phyloP scores from a whole-genome alignment of 176 grass and related monocot genomes.

The Zea luxurians region DNA sequence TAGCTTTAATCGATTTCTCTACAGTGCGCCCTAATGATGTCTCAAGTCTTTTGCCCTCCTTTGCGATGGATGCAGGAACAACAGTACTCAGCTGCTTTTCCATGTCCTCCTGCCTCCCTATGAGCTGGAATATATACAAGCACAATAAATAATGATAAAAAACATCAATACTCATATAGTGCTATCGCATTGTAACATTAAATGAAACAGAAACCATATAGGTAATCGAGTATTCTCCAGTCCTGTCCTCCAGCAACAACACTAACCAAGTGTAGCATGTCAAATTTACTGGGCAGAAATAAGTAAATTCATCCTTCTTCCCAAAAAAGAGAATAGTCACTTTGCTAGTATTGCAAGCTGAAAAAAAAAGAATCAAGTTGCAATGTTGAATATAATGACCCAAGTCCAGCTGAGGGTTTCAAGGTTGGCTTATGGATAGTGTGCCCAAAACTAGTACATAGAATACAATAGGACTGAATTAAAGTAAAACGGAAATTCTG shows the following conservation, averaged over 20 bases:
- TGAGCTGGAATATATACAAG: constrained; percentile 56
- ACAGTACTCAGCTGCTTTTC: constrained; percentile 77
- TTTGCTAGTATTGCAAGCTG: constrained; percentile 8
- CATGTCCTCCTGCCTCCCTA: constrained; percentile 80
- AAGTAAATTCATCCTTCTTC: neutral
- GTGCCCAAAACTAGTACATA: constrained; percentile 3
- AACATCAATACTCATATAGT: neutral
- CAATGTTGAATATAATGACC: constrained; percentile 1
- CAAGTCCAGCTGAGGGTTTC: constrained; percentile 13
- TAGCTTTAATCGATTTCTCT: constrained; percentile 86
- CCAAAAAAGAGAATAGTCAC: neutral
- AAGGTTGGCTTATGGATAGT: neutral
- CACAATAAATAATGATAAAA: constrained; percentile 21
- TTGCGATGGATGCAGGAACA: constrained; percentile 57
- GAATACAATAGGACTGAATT: neutral
- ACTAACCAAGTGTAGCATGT: neutral
- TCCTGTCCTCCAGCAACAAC: neutral
- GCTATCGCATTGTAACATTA: neutral
- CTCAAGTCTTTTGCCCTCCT: constrained; percentile 91
- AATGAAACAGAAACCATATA: constrained; percentile 1
- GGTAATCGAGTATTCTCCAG: constrained; percentile 12
- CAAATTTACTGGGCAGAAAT: constrained; percentile 6
- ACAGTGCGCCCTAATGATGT: constrained; percentile 66
- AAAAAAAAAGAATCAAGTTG: neutral
- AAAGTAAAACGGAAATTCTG: neutral